Evolutionary conservation across 2,329 filamentous ascomycete species (phyloP).

Genomic region (Aspergillus tanneri): DNA sequence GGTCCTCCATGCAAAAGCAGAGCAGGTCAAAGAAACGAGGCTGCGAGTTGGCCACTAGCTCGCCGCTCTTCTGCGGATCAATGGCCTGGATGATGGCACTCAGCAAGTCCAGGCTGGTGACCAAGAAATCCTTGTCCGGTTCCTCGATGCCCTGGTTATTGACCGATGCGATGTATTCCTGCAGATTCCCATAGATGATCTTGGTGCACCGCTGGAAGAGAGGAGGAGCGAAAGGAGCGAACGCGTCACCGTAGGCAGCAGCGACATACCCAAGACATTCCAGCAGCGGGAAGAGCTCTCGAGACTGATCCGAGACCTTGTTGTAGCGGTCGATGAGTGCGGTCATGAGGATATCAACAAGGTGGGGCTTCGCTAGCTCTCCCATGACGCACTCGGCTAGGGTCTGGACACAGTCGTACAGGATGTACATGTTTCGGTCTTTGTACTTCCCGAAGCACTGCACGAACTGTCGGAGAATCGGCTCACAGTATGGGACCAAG

Average conservation of each 20-base stretch:
- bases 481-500: slow-evolving; percentile 79
- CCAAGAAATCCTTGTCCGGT: slow-evolving; percentile 94
- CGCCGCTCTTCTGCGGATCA: slow-evolving; percentile 67
- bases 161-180: slow-evolving; percentile 70
- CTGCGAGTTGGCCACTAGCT: slow-evolving; percentile 72
- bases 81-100: slow-evolving; percentile 93
- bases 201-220: slow-evolving; percentile 86
- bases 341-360: slow-evolving; percentile 88
- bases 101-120: slow-evolving; percentile 89
- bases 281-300: slow-evolving; percentile 91
- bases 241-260: slow-evolving; percentile 76
- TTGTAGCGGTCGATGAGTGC: slow-evolving; percentile 86
- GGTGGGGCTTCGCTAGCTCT: slow-evolving; percentile 72
- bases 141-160: slow-evolving; percentile 68
- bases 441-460: slow-evolving; percentile 93
- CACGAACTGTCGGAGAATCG: slow-evolving; percentile 90
- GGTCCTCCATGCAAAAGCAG: slow-evolving; percentile 87
- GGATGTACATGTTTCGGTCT: slow-evolving; percentile 97
- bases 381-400: slow-evolving; percentile 87
- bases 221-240: slow-evolving; percentile 79
- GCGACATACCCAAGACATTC: slow-evolving; percentile 95
- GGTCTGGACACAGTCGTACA: slow-evolving; percentile 98
- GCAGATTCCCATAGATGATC: slow-evolving; percentile 88
- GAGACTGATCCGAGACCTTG: slow-evolving; percentile 80
- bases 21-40: slow-evolving; percentile 88